A percentile compares a stretch with the other conserved stretches of the same genome.
phyloP scores from a whole-genome alignment of 2,329 filamentous ascomycete genomes.

The Neonectria neomacrospora region DNA sequence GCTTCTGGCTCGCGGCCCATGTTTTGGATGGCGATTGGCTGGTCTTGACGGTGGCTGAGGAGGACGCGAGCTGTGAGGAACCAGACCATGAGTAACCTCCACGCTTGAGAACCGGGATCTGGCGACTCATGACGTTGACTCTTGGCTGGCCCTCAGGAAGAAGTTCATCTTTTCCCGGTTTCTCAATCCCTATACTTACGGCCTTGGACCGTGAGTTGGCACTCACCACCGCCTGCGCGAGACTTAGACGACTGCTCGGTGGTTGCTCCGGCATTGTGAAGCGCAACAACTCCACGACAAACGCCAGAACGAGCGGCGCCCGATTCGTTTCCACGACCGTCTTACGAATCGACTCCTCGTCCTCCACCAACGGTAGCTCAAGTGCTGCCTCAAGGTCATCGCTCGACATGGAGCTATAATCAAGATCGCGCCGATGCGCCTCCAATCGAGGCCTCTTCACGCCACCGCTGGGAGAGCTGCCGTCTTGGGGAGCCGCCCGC shows the following conservation, averaged over 20 bases:
- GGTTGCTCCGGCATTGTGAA: constrained; percentile 90
- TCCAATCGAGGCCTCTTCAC: constrained; percentile 50
- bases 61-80: constrained; percentile 32
- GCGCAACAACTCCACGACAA: constrained; percentile 77
- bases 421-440: constrained; percentile 49
- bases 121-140: constrained; percentile 77
- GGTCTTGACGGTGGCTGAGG: constrained; percentile 29
- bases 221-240: constrained; percentile 86
- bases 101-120: constrained; percentile 79
- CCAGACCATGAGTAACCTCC: constrained; percentile 71
- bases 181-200: constrained; percentile 77
- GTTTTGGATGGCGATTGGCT: constrained; percentile 39
- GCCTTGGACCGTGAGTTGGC: constrained; percentile 83
- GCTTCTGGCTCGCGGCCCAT: constrained; percentile 64
- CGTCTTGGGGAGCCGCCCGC: constrained; percentile 42
- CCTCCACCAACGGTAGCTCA: constrained; percentile 64
- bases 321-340: constrained; percentile 78
- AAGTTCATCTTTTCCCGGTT: constrained; percentile 74
- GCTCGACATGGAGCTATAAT: constrained; percentile 58
- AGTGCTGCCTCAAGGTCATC: constrained; percentile 72
- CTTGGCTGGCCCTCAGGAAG: constrained; percentile 81
- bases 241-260: constrained; percentile 81
- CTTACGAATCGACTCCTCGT: constrained; percentile 68
- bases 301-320: constrained; percentile 84
- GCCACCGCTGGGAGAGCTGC: constrained; percentile 25